Base-by-base conservation (phyloP, 2,329 filamentous ascomycete species). In the Graphilbum fragrans region DNA sequence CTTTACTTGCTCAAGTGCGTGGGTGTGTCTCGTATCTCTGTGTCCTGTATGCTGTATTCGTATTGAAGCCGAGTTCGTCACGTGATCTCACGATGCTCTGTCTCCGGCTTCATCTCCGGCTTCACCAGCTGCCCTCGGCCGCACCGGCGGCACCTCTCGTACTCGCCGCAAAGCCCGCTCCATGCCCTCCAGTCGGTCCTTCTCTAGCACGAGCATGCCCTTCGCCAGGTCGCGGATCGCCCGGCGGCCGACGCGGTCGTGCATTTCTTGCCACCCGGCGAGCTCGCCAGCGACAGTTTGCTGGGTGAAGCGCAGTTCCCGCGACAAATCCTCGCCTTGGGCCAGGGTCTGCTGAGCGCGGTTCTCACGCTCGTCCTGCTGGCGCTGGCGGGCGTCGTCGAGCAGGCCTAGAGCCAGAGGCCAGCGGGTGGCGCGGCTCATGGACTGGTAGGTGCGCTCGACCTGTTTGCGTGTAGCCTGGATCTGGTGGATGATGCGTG, bases 231-330 rank as follows among this genome's bases (percentile, higher is more conserved):
- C 78, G 49, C 72, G 76, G 46, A 95, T 74, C 22, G 86, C 84
- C 44, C 74, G 74, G 46, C 79, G 68, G 2, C 84, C 87, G 63
- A 85, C 77, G 53, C 74, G 77, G 50, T 86, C 85, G 54, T 94
- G 79, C 64, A 87, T 76, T 33, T 93, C 86, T 54, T 94, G 88
- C 86, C 92, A 98, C 16, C 85, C 87, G 1, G 92, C 92, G 42
- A 98, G 61, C 63, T 98, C 92, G 2, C 78, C 73, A 7, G 93
- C 90, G 20, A 96, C 90, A 14, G 90, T 86, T 59, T 93, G 86
- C 62, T 95, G 90, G 37, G 88, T 94, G 59, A 92, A 94, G 38
- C 86, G 69, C 42, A 98, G 65, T 60, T 98, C 92, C 39, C 77
- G 77, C 0, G 82, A 80, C n/a, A 94, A 61, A 35, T 77, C 74